phyloP scores from a whole-genome alignment of 306 rosid species.

The Cicer arietinum region DNA sequence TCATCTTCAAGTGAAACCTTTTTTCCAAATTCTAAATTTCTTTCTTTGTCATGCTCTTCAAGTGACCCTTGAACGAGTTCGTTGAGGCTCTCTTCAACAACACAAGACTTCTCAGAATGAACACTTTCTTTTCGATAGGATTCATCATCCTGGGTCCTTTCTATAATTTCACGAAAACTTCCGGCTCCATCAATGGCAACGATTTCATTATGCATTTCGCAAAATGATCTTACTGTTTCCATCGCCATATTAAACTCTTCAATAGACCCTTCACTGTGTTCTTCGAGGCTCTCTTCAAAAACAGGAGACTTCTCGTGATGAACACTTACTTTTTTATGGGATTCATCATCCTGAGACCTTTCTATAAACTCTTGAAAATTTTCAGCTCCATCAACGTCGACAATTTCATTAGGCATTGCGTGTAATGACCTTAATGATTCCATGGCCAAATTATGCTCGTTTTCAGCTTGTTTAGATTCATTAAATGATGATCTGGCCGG shows the following conservation, averaged over 20 bases:
- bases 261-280: constrained; percentile 41
- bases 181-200: constrained; percentile 38
- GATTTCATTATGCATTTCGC: constrained; percentile 39
- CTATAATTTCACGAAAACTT: constrained; percentile 46
- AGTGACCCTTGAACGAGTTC: constrained; percentile 41
- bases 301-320: constrained; percentile 40
- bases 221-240: constrained; percentile 46
- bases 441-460: constrained; percentile 23
- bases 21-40: constrained; percentile 36
- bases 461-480: too few relatives aligned
- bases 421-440: constrained; percentile 46
- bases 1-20: constrained; percentile 50
- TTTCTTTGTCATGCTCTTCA: constrained; percentile 46
- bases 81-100: constrained; percentile 39
- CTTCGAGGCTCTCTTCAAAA: constrained; percentile 40
- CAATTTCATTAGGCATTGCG: constrained; percentile 38
- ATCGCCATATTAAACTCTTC: constrained; percentile 33
- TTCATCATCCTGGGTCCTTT: constrained; percentile 52
- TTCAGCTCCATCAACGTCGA: constrained; percentile 39
- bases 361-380: constrained; percentile 47
- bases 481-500: too few relatives aligned
- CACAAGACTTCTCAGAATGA: constrained; percentile 42
- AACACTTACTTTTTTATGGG: constrained; percentile 43
- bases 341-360: constrained; percentile 51
- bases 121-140: constrained; percentile 43